Percentiles rank a stretch among this genome's conserved stretches.
These are phyloP conservation scores for Periconia macrospinosa DNA, from an alignment of 2,329 filamentous ascomycete genomes.

Conservation along the genomic window DNA sequence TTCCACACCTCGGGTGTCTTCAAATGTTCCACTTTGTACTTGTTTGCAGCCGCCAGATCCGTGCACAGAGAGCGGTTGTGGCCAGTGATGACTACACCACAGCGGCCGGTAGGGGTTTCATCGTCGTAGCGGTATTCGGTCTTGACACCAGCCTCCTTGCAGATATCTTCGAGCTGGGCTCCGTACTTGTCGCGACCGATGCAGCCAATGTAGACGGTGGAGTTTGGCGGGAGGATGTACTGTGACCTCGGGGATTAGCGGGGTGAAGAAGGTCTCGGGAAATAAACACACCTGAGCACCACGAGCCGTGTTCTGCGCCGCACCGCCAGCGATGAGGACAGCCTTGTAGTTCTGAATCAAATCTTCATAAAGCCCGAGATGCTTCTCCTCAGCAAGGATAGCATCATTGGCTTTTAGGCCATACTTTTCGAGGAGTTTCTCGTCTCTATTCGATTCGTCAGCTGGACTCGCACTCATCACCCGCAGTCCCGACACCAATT, in stretches of 20 bases:
- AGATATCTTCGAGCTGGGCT: conserved; percentile 82
- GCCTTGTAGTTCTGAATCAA: conserved; percentile 89
- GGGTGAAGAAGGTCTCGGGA: background rate
- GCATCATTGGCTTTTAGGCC: conserved; percentile 93
- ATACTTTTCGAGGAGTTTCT: conserved; percentile 89
- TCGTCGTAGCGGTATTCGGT: conserved; percentile 94
- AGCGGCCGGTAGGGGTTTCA: conserved; percentile 83
- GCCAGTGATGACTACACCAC: conserved; percentile 94
- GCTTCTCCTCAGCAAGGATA: conserved; percentile 92
- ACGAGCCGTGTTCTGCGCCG: conserved; percentile 95
- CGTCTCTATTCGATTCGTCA: conserved; percentile 59
- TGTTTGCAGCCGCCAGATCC: conserved; percentile 93
- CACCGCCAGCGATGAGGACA: conserved; percentile 92
- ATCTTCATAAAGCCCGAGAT: conserved; percentile 88
- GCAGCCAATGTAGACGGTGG: conserved; percentile 89
- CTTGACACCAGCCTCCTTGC: conserved; percentile 82
- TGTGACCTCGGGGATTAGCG: conserved; percentile 28
- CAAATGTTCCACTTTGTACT: conserved; percentile 93
- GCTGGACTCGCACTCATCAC: conserved; percentile 11
- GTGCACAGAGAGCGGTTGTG: conserved; percentile 95
- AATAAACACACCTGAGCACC: conserved; percentile 69
- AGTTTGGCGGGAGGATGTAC: conserved; percentile 90
- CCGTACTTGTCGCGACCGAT: conserved; percentile 96
- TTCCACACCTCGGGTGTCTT: conserved; percentile 90
- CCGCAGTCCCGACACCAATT: background rate